Base-by-base conservation (phyloP, 108 stramenopile species). In the Cyclotella sp. region DNA sequence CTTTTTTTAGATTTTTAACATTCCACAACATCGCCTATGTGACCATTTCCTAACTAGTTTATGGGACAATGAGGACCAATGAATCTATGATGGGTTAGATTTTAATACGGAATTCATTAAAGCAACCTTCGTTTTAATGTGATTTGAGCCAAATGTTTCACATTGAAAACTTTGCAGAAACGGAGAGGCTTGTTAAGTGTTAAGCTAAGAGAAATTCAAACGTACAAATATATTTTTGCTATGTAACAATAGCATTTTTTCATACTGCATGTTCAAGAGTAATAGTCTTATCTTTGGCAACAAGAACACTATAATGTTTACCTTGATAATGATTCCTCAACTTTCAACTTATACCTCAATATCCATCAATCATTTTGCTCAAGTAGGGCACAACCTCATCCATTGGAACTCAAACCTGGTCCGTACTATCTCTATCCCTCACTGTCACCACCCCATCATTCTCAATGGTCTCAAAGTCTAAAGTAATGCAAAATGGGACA, bases 401-500 rank as follows among this genome's bases (percentile, higher is more conserved):
- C 54, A 94, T 73, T 8, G 88, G 88, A 79, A 99, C 81, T 54
- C 97, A 90, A 12, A 93, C 82, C 88, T 99, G 99, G 72, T 96
- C 92, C 21, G 95, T 98, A 22, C 90, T 89, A 74, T 99, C 99
- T 34, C 99, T 87, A 65, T 97, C 96, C 34, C 99, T 87, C 24
- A 99, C 85, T 2, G 99, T 99, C 15, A 99, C 98, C 12, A 77
- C 86, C 66, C 87, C 91, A 75, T 98, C 95, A 16, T 88, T 76
- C 73, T 98, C 96, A 65, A 98, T 84, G 14, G 97, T 96, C 63
- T 98, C 97, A 79, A 97, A 98, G 70, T 99, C 99, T 15, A 99
- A 90, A 3, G 99, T 99, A 34, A 98, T 87, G 77, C 97, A 98
- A 73, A 93, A 97, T 8, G 99, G 99, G 10, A 96, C 96, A 47